These are phyloP conservation scores for Eucalyptus marginata DNA, from an alignment of 345 rosid species.

Conservation along the genomic window DNA sequence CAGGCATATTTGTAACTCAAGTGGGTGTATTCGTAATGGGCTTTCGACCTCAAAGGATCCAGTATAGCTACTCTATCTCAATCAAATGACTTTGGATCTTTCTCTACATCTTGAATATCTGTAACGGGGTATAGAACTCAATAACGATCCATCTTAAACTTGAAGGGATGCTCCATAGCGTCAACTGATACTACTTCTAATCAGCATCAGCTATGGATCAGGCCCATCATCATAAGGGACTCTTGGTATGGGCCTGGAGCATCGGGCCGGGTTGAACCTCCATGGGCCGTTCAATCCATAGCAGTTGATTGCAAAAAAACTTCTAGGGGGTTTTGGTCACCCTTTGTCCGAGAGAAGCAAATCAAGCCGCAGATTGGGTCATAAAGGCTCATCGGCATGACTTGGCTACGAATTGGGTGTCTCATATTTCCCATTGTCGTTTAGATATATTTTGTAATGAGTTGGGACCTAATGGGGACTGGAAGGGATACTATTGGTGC, in stretches of 20 bases:
- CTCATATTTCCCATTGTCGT: not conserved
- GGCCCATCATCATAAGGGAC: not conserved
- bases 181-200: not conserved
- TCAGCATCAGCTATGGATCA: not conserved
- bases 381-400: accelerated
- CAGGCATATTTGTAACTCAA: too few relatives aligned
- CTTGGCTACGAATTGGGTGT: not conserved
- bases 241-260: not conserved
- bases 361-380: too few relatives aligned
- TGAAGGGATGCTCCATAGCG: not conserved
- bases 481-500: not conserved
- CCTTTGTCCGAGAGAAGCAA: too few relatives aligned
- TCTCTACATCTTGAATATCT: not conserved
- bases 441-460: too few relatives aligned
- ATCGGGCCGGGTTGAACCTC: not conserved
- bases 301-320: too few relatives aligned
- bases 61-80: not conserved
- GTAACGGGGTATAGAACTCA: not conserved
- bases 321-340: too few relatives aligned
- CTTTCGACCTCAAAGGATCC: not conserved
- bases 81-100: not conserved
- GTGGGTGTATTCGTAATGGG: not conserved
- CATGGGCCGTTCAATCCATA: too few relatives aligned
- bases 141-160: not conserved
- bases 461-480: not conserved